Evolutionary conservation across 495 filamentous ascomycete species (phyloP).

Genomic region (Tirmania nivea): DNA sequence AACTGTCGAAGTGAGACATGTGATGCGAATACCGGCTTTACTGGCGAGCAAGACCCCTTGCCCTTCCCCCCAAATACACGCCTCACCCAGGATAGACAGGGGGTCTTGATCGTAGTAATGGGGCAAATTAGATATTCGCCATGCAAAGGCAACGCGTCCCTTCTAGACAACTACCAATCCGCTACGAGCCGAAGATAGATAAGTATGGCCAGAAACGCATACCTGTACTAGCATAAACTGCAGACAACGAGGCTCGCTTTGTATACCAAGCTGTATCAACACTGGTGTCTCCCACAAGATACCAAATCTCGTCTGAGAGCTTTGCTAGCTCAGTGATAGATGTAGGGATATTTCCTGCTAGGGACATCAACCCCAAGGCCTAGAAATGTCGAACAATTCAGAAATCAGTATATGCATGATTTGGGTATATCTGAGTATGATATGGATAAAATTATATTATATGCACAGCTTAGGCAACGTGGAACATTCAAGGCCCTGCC

Average conservation of each 20-base stretch:
- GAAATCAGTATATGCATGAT: neutral
- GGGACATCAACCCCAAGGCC: slow-evolving; percentile 78
- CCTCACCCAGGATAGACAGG: no score
- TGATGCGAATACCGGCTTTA: no score
- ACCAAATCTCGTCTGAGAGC: slow-evolving; percentile 73
- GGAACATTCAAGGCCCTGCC: neutral
- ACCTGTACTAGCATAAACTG: slow-evolving; percentile 55
- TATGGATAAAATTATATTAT: slow-evolving; percentile 4
- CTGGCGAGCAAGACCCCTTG: no score
- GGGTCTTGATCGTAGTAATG: neutral
- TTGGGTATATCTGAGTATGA: neutral
- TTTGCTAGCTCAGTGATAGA: slow-evolving; percentile 57
- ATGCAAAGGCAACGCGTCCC: neutral
- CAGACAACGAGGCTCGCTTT: slow-evolving; percentile 53
- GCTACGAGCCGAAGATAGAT: neutral
- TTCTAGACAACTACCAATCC: neutral
- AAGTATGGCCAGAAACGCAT: neutral
- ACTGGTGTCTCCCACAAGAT: slow-evolving; percentile 54
- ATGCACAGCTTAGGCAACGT: neutral
- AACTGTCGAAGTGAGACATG: no score
- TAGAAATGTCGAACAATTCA: slow-evolving; percentile 17
- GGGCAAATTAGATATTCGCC: neutral
- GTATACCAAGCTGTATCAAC: slow-evolving; percentile 84
- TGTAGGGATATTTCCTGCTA: slow-evolving; percentile 49
- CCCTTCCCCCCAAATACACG: no score